These are phyloP conservation scores for Fusarium newnesense DNA, from an alignment of 2,329 filamentous ascomycete genomes.

Conservation along the genomic window DNA sequence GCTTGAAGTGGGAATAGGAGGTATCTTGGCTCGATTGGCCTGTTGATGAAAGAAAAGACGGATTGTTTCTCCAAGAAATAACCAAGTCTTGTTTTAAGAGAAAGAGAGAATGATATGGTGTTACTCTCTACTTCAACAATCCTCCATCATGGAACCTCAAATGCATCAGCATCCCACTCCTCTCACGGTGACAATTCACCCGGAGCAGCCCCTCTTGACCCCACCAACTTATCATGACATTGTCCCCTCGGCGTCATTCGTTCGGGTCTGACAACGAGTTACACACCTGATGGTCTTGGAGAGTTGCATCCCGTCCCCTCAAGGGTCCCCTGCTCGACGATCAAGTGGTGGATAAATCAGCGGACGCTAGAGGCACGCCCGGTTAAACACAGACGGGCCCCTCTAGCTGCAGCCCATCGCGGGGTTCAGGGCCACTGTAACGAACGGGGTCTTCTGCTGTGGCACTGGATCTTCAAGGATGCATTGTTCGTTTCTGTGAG, in stretches of 20 bases:
- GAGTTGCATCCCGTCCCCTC: slow-evolving; percentile 19
- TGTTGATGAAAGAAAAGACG: slow-evolving; percentile 1
- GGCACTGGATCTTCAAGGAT: background rate
- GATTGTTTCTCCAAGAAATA: slow-evolving; percentile 8
- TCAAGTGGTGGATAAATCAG: slow-evolving; percentile 28
- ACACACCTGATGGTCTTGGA: background rate
- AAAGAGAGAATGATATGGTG: slow-evolving; percentile 1
- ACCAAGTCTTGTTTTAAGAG: slow-evolving; percentile 9
- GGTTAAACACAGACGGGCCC: slow-evolving; percentile 34
- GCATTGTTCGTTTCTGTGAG: background rate
- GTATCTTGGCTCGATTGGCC: slow-evolving; percentile 5
- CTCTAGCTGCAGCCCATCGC: slow-evolving; percentile 7
- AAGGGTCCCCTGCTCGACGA: slow-evolving; percentile 22
- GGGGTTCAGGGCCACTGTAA: slow-evolving; percentile 21
- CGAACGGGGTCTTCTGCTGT: background rate
- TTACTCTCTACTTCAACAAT: slow-evolving; percentile 25
- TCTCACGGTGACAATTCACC: slow-evolving; percentile 33
- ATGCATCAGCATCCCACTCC: background rate
- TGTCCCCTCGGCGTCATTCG: slow-evolving; percentile 29
- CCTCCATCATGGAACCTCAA: slow-evolving; percentile 28
- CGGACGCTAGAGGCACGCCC: slow-evolving; percentile 15
- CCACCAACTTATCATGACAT: slow-evolving; percentile 37
- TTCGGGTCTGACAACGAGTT: slow-evolving; percentile 15
- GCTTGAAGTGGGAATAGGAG: background rate
- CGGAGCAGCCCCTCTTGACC: slow-evolving; percentile 39